These are phyloP conservation scores for Candida frijolesensis DNA, from an alignment of 1,139 yeast species.

Conservation along the genomic window DNA sequence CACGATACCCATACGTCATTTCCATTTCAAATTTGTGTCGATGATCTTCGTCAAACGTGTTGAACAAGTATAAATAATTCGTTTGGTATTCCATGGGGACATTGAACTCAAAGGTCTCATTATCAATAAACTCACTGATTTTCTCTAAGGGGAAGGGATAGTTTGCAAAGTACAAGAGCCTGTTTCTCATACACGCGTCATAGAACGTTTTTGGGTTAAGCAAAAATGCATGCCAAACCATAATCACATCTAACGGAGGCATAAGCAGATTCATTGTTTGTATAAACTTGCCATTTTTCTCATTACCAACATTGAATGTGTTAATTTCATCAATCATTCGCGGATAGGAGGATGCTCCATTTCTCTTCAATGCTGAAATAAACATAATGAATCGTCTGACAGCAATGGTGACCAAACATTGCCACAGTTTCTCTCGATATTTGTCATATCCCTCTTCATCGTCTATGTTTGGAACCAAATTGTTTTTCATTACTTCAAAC, in stretches of 20 bases:
- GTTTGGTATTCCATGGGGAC: constrained; percentile 12
- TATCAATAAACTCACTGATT: constrained; percentile 23
- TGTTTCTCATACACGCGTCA: constrained; percentile 29
- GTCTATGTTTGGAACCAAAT: constrained; percentile 10
- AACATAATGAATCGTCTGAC: constrained; percentile 31
- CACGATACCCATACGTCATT: constrained; percentile 3
- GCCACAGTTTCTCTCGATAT: constrained; percentile 27
- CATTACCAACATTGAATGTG: neutral
- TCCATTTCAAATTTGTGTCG: constrained; percentile 1
- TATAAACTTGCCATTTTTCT: neutral
- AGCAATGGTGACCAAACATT: constrained; percentile 29
- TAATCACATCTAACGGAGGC: constrained; percentile 40
- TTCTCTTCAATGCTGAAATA: constrained; percentile 21
- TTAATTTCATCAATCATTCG: neutral
- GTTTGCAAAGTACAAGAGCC: constrained; percentile 23
- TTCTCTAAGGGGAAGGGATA: constrained; percentile 30
- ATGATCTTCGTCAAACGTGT: neutral
- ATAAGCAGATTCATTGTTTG: neutral
- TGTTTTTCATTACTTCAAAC: constrained; percentile 25
- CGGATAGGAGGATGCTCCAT: neutral
- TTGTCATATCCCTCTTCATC: constrained; percentile 7
- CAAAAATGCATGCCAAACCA: constrained; percentile 40
- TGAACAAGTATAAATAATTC: neutral
- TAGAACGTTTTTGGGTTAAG: constrained; percentile 23
- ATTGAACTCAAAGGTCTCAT: constrained; percentile 22